A percentile compares a stretch with the other conserved stretches of the same genome.
These are phyloP conservation scores for Fomitopsis pinicola DNA, from an alignment of 1,284 basidiomycete species.

Conservation along the genomic window DNA sequence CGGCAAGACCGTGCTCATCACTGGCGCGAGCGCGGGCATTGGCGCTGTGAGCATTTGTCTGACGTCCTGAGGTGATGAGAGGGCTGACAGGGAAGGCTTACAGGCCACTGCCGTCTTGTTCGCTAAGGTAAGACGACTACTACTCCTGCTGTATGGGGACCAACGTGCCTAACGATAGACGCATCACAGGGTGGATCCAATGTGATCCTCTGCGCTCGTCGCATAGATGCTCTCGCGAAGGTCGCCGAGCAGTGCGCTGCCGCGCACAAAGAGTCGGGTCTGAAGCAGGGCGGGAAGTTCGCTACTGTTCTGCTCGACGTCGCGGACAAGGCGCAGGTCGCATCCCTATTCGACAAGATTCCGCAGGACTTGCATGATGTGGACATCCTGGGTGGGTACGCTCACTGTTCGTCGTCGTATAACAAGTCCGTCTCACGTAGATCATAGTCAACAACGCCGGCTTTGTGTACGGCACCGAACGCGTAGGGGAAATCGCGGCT, in stretches of 20 bases:
- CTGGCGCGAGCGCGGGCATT: constrained; percentile 83
- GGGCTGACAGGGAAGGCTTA: neutral
- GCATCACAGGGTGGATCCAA: constrained; percentile 66
- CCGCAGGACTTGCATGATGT: constrained; percentile 63
- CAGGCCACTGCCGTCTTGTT: constrained; percentile 84
- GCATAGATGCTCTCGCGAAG: constrained; percentile 58
- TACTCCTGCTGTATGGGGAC: neutral
- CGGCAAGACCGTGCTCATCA: constrained; percentile 84
- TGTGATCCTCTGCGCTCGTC: constrained; percentile 70
- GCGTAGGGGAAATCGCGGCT: constrained; percentile 74
- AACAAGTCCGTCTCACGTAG: neutral
- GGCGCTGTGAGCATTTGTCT: constrained; percentile 53
- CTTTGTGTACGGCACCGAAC: constrained; percentile 80
- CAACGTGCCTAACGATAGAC: neutral
- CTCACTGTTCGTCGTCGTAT: neutral
- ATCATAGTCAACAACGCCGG: constrained; percentile 82
- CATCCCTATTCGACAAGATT: constrained; percentile 61
- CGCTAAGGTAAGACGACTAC: constrained; percentile 52
- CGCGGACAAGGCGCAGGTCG: constrained; percentile 66
- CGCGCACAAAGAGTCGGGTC: constrained; percentile 69
- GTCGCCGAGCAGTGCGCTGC: constrained; percentile 61
- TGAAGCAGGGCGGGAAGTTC: constrained; percentile 71
- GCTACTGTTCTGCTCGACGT: constrained; percentile 70
- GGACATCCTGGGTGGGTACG: constrained; percentile 65
- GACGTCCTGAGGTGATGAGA: neutral